Conservation (phyloP, 148 eudicot species). For the Gaultheria prostrata region DNA sequence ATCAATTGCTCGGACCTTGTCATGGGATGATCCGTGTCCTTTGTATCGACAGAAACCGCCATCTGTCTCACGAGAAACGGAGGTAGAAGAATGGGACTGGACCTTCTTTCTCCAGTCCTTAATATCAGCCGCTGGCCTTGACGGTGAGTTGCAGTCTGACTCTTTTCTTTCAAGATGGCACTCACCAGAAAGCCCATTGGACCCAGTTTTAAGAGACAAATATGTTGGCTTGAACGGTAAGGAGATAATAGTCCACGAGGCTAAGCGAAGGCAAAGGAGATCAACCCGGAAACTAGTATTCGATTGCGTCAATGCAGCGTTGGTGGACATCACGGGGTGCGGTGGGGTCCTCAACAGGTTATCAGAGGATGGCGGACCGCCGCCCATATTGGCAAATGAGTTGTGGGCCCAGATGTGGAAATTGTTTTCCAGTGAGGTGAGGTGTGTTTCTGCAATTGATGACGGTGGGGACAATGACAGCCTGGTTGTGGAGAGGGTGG, state of each 20-base stretch:
- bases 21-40: conserved; percentile 61
- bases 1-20: conserved; percentile 82
- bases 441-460: conserved; percentile 26
- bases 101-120: conserved; percentile 58
- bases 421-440: conserved; percentile 47
- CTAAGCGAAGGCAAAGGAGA: conserved; percentile 56
- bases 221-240: conserved; percentile 45
- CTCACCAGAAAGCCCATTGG: conserved; percentile 73
- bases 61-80: conserved; percentile 33
- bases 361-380: conserved; percentile 13
- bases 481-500: conserved; percentile 64
- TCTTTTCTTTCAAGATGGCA: conserved; percentile 60
- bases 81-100: conserved; percentile 61
- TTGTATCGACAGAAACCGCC: conserved; percentile 39
- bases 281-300: conserved; percentile 70
- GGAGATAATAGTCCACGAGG: conserved; percentile 48
- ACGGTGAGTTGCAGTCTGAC: conserved; percentile 31
- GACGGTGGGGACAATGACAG: conserved; percentile 47
- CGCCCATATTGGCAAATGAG: conserved; percentile 32
- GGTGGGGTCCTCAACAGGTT: conserved; percentile 8
- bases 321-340: conserved; percentile 42
- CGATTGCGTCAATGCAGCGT: conserved; percentile 72
- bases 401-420: conserved; percentile 68
- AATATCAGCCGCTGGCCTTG: conserved; percentile 58
- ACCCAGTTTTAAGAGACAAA: conserved; percentile 66